Percentiles rank a stretch among this genome's conserved stretches.
Evolutionary conservation across 2,329 filamentous ascomycete species (phyloP).

Genomic region (Venturia pyrina): DNA sequence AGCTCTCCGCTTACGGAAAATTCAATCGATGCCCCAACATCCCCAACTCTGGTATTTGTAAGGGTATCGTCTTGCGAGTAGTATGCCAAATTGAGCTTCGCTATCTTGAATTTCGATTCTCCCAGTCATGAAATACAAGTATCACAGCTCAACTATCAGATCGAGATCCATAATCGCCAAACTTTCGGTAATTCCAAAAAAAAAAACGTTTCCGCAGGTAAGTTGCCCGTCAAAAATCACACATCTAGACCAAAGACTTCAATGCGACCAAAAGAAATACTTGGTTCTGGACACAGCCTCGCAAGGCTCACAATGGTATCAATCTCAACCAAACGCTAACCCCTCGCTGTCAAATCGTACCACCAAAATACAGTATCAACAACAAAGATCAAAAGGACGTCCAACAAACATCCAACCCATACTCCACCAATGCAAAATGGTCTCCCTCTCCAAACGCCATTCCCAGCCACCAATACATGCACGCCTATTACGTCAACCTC

Average conservation of each 20-base stretch:
- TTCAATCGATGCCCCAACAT: too few species aligned
- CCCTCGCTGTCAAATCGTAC: not conserved
- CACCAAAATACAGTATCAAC: not conserved
- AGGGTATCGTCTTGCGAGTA: too few species aligned
- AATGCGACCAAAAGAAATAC: not conserved
- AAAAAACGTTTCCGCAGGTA: too few species aligned
- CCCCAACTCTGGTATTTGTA: too few species aligned
- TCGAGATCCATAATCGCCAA: too few species aligned
- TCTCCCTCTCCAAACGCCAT: not conserved
- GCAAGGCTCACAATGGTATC: not conserved
- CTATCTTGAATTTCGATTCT: too few species aligned
- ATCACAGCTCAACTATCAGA: too few species aligned
- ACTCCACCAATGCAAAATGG: conserved; percentile 1
- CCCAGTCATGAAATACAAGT: too few species aligned
- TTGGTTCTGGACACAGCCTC: not conserved
- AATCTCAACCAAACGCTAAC: conserved; percentile 1
- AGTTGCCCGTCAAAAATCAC: not conserved
- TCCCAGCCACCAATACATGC: not conserved
- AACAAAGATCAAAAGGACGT: not conserved
- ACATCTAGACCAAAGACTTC: not conserved
- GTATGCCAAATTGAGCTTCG: too few species aligned
- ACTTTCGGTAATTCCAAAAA: too few species aligned
- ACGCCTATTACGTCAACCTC: conserved; percentile 20
- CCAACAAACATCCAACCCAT: not conserved
- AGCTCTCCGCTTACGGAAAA: not conserved